Evolutionary conservation across 768 basidiomycete genomes (phyloP).

Genomic region (Candolleomyces eurysporus): DNA sequence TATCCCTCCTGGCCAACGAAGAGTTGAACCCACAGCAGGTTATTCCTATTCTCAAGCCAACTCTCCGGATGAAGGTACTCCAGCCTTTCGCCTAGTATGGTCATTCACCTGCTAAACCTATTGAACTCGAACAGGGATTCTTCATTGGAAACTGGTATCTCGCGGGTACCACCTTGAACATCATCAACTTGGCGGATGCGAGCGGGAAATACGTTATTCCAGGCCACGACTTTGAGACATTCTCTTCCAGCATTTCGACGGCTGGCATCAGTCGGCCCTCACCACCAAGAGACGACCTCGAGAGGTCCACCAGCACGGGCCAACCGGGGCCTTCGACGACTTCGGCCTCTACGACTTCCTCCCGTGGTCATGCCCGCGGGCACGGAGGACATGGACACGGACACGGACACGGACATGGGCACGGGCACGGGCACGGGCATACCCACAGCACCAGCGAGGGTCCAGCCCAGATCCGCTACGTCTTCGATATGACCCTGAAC

Average conservation of each 20-base stretch:
- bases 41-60: constrained; percentile 73
- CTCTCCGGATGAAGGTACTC: constrained; percentile 72
- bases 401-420: background rate
- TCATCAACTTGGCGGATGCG: constrained; percentile 66
- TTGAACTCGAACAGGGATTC: constrained; percentile 53
- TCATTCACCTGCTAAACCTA: background rate
- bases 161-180: constrained; percentile 53
- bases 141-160: constrained; percentile 72
- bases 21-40: constrained; percentile 66
- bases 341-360: background rate
- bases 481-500: constrained; percentile 70
- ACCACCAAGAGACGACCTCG: background rate
- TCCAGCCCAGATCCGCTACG: constrained; percentile 44
- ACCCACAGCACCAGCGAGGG: constrained; percentile 16
- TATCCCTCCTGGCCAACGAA: constrained; percentile 84
- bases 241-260: constrained; percentile 16
- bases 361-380: constrained; percentile 2
- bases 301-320: background rate
- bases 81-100: background rate
- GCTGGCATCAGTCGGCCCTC: background rate
- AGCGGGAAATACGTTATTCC: constrained; percentile 33
- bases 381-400: constrained; percentile 1
- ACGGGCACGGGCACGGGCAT: background rate
- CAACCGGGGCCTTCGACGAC: background rate
- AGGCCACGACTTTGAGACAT: background rate